A percentile compares a stretch with the other conserved stretches of the same genome.
phyloP scores from a whole-genome alignment of 345 rosid genomes.

The Linum trigynum region DNA sequence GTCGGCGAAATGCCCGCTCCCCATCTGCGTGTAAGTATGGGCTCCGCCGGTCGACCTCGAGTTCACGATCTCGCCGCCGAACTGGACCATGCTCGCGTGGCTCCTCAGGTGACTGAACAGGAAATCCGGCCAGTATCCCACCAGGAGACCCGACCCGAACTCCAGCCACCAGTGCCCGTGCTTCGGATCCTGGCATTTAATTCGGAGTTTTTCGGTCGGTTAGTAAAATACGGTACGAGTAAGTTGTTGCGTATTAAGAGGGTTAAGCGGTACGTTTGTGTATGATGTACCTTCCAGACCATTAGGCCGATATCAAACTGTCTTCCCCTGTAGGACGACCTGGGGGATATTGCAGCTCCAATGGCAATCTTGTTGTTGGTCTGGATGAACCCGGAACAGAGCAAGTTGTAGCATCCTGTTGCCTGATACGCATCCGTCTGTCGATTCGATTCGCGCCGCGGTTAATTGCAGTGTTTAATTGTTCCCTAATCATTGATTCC shows the following conservation, averaged over 20 bases:
- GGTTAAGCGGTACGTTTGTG: not conserved
- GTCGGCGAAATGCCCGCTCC: conserved; percentile 26
- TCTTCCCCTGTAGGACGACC: conserved; percentile 17
- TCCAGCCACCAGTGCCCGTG: conserved; percentile 32
- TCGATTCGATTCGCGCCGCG: not conserved
- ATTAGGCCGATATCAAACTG: conserved; percentile 27
- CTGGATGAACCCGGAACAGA: conserved; percentile 30
- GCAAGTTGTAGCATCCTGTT: conserved; percentile 29
- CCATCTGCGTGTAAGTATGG: conserved; percentile 29
- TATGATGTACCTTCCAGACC: conserved; percentile 23
- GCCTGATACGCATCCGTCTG: conserved; percentile 32
- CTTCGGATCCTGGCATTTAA: conserved; percentile 23
- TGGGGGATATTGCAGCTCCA: conserved; percentile 32
- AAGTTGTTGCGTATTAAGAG: no score
- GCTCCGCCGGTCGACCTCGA: conserved; percentile 21
- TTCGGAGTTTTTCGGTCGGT: not conserved
- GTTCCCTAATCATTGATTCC: not conserved
- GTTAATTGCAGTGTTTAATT: not conserved
- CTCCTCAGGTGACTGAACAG: conserved; percentile 27
- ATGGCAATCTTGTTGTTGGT: conserved; percentile 28
- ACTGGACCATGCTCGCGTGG: conserved; percentile 29
- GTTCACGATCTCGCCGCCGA: conserved; percentile 30
- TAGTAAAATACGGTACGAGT: not conserved
- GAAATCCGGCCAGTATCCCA: conserved; percentile 27
- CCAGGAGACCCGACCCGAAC: conserved; percentile 24